Percentiles rank a stretch among this genome's conserved stretches.
Conservation (phyloP, 768 basidiomycete species). For the Lenzites betulinus region DNA sequence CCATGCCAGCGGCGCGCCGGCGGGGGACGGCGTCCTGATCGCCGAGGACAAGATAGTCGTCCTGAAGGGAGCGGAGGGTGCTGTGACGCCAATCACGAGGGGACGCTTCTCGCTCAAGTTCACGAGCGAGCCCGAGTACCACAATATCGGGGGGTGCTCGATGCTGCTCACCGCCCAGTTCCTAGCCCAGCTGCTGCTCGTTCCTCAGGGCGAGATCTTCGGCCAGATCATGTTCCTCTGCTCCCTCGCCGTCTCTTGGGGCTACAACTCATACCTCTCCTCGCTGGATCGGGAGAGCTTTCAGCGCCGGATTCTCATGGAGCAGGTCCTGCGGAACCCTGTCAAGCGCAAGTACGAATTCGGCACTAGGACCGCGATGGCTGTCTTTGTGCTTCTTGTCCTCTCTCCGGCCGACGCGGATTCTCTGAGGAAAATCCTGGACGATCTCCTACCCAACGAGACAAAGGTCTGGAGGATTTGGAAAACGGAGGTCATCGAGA, state of each 20-base stretch:
- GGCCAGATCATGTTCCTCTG: slow-evolving; percentile 19
- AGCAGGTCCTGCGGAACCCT: not conserved
- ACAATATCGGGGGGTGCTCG: slow-evolving; percentile 15
- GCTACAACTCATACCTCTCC: slow-evolving; percentile 16
- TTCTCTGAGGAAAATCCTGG: not conserved
- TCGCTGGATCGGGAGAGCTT: slow-evolving; percentile 15
- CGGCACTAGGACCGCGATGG: slow-evolving; percentile 8
- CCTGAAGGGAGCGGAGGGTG: slow-evolving; percentile 16
- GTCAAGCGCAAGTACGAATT: not conserved
- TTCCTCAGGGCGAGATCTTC: slow-evolving; percentile 15
- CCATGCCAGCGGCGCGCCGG: slow-evolving; percentile 8
- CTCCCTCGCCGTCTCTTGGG: slow-evolving; percentile 18
- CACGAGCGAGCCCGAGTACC: slow-evolving; percentile 15
- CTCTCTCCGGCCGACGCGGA: slow-evolving; percentile 5
- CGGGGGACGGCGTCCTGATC: slow-evolving; percentile 10
- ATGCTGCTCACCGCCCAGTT: slow-evolving; percentile 11
- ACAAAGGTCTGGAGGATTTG: slow-evolving; percentile 3
- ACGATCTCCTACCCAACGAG: slow-evolving; percentile 10
- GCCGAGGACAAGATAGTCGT: slow-evolving; percentile 9
- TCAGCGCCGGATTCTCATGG: slow-evolving; percentile 12
- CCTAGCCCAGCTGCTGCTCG: slow-evolving; percentile 9
- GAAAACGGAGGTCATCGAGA: slow-evolving; percentile 1
- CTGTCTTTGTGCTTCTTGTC: slow-evolving; percentile 7
- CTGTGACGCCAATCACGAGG: slow-evolving; percentile 18
- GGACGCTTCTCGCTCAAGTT: slow-evolving; percentile 18